Conservation (phyloP, 768 basidiomycete genomes). For the Xerocomus potaroensis region DNA sequence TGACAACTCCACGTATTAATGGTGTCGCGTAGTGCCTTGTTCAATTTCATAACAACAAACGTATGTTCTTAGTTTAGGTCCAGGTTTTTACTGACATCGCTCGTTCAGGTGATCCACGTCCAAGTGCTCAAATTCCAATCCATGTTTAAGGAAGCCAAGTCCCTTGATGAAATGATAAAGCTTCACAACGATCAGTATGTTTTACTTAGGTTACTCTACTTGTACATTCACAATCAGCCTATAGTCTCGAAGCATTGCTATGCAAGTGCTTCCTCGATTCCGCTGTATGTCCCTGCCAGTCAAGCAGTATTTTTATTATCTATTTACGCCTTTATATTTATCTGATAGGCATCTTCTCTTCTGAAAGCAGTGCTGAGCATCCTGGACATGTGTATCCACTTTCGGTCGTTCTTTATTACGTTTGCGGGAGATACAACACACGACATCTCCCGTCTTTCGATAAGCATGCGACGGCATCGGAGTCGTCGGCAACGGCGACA, state of each 20-base stretch:
- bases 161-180: slow-evolving; percentile 73
- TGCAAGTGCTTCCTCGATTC: slow-evolving; percentile 59
- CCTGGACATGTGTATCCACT: slow-evolving; percentile 70
- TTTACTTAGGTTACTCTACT: background rate
- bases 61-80: slow-evolving; percentile 36
- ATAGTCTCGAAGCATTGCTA: slow-evolving; percentile 59
- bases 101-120: slow-evolving; percentile 59
- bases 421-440: slow-evolving; percentile 60
- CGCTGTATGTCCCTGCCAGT: slow-evolving; percentile 40
- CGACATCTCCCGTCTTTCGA: slow-evolving; percentile 48
- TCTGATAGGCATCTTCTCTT: slow-evolving; percentile 54
- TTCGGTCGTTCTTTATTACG: slow-evolving; percentile 57
- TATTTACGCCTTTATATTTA: background rate
- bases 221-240: background rate
- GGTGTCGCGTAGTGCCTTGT: slow-evolving; percentile 44
- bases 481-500: slow-evolving; percentile 56
- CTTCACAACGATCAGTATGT: slow-evolving; percentile 69
- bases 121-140: slow-evolving; percentile 59
- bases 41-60: slow-evolving; percentile 71
- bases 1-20: background rate
- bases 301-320: background rate
- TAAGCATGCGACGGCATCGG: slow-evolving; percentile 54
- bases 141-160: slow-evolving; percentile 47
- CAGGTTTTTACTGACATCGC: background rate
- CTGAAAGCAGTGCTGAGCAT: slow-evolving; percentile 64